Base-by-base conservation (phyloP, 305 asterid genomes). In the Rubia balearica region DNA sequence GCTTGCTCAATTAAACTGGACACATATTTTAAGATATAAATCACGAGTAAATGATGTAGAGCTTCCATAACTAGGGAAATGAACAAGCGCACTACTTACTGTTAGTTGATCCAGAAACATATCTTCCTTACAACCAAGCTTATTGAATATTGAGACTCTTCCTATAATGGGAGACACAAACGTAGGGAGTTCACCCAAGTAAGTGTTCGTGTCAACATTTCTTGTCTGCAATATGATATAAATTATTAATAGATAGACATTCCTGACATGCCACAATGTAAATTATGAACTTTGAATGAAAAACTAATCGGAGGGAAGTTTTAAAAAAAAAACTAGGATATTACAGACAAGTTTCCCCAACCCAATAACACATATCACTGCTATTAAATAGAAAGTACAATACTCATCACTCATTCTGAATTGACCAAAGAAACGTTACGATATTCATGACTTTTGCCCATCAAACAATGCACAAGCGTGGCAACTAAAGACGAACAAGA, bases 131-230 rank as follows among this genome's bases (percentile, higher is more conserved):
- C 64, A 76, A 78, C 82, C 85, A 71, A 84, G 83, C 60, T 75
- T 83, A 74, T 76, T 82, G 77, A 85, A 86, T 61, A 82, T 69
- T 66, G 82, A 78, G 80, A 87, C 78, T 81, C 90, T 85, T 60
- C 86, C 84, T 38, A 88, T 85, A 68, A 91, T 51, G 38, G 85
- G 89, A 70, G 88, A 85, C 78, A 88, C 70, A 76, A 94, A 94
- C n/a, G 85, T 79, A 14, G 99, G 98, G 74, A 94, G 92, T 81
- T 89, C 87, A 14, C 99, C 99, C 86, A 91, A 49, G 84, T 85
- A 85, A 51, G 82, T 83, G 73, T 76, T 85, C 27, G 95, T 72
- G 84, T 94, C 81, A 66, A 94, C 92, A 72, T 89, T 94, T 81
- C 99, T 91, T 61, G 85, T 88, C 98, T 94, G 96, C 77, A 73